phyloP scores from a whole-genome alignment of 1,284 basidiomycete species.

The Moesziomyces parantarcticus region DNA sequence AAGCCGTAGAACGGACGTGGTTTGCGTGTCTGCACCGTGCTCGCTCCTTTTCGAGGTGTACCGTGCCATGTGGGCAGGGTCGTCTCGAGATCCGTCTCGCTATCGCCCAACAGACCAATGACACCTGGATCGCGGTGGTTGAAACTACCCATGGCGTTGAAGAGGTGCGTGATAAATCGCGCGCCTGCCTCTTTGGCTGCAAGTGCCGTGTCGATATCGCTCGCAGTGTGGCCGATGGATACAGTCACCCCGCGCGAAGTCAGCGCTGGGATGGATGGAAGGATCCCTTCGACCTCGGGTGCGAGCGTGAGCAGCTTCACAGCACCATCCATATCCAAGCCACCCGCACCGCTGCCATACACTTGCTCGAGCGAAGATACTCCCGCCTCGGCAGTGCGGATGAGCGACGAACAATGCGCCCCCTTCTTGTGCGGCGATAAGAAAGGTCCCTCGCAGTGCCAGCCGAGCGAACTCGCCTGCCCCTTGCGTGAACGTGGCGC shows the following conservation, averaged over 20 bases:
- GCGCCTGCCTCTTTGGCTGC: constrained; percentile 78
- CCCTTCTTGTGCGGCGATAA: constrained; percentile 79
- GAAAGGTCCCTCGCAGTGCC: constrained; percentile 91
- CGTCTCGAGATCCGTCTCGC: constrained; percentile 23
- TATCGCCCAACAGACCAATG: constrained; percentile 84
- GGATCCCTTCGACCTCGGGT: constrained; percentile 84
- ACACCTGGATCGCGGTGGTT: constrained; percentile 75
- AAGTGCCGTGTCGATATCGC: constrained; percentile 76
- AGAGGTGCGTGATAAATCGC: constrained; percentile 86
- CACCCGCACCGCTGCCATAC: constrained; percentile 53
- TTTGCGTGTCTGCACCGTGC: constrained; percentile 1
- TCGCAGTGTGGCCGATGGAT: constrained; percentile 85
- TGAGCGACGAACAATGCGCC: constrained; percentile 79
- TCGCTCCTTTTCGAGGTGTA: neutral
- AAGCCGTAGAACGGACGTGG: constrained; percentile 78
- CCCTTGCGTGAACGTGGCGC: constrained; percentile 67
- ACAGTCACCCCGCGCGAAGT: constrained; percentile 78
- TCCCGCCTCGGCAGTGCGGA: constrained; percentile 70
- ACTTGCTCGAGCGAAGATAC: constrained; percentile 32
- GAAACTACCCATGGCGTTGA: constrained; percentile 90
- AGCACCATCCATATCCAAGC: constrained; percentile 69
- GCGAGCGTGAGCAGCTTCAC: constrained; percentile 87
- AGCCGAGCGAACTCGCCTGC: constrained; percentile 77
- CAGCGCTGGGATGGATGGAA: constrained; percentile 76
- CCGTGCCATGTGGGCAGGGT: neutral